Conservation (phyloP, 768 basidiomycete genomes). For the Boletus tomentosulus region DNA sequence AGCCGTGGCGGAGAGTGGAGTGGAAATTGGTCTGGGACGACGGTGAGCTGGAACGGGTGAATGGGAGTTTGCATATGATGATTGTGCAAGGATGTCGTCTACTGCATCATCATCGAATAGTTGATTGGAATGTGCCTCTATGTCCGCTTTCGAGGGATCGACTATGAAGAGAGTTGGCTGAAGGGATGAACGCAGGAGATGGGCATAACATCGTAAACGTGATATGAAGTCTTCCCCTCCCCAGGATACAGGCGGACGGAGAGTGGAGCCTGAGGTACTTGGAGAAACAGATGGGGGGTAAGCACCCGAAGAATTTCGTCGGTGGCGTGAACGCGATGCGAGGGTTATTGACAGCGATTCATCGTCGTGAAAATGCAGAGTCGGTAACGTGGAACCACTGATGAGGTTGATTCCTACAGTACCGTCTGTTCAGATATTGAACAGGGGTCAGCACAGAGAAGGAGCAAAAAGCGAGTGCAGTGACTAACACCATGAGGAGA, state of each 20-base stretch:
- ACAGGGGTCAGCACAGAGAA: not conserved
- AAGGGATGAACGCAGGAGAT: slow-evolving; percentile 80
- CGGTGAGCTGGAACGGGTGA: slow-evolving; percentile 84
- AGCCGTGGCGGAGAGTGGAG: slow-evolving; percentile 29
- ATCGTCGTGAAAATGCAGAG: slow-evolving; percentile 95
- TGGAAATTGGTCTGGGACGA: slow-evolving; percentile 62
- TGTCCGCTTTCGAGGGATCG: slow-evolving; percentile 89
- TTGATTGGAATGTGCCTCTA: slow-evolving; percentile 85
- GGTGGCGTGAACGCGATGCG: slow-evolving; percentile 34
- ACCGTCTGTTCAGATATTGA: slow-evolving; percentile 52
- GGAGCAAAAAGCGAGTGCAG: slow-evolving; percentile 10
- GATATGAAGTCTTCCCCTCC: slow-evolving; percentile 84
- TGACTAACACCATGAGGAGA: slow-evolving; percentile 76
- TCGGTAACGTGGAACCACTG: slow-evolving; percentile 80
- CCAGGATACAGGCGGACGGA: slow-evolving; percentile 55
- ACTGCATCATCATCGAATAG: slow-evolving; percentile 84
- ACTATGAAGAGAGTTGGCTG: slow-evolving; percentile 85
- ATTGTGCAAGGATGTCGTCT: slow-evolving; percentile 79
- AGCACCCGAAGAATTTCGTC: slow-evolving; percentile 39
- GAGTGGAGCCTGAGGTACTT: slow-evolving; percentile 38
- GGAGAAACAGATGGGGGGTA: slow-evolving; percentile 64
- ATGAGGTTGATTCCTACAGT: slow-evolving; percentile 86
- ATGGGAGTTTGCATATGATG: slow-evolving; percentile 69
- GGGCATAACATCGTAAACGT: slow-evolving; percentile 70
- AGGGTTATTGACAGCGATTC: slow-evolving; percentile 79